Evolutionary conservation across 2,329 filamentous ascomycete genomes (phyloP), one percentile per base, ranked within the genome.

Genomic region (Ceratocystis alfenasii): DNA sequence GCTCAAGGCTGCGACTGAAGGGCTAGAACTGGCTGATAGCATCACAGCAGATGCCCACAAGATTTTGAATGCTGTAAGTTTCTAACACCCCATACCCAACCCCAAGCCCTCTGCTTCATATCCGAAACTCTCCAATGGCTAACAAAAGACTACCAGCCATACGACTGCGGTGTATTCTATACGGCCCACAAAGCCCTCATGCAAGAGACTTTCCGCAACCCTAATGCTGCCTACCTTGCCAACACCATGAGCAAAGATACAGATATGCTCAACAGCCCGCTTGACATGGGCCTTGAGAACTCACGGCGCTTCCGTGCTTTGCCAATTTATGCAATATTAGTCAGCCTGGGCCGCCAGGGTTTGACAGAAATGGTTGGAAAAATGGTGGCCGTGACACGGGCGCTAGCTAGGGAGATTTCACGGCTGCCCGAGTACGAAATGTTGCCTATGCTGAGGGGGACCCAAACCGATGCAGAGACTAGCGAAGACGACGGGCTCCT

Each of bases 151-250:
- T 5, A 20, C 5, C 64, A 86, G 81, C 92, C 93, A 0, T 96
- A 96, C 71, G 93, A 96, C 74, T 92, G 87, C 71, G 93, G 92
- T 55, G 87, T 96, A 75, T 95, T 96, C 79, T 83, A 95, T 70
- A 90, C 86, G 63, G 83, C 85, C 20, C 83, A 88, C 68, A 71
- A 75, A 2, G 77, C 83, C 12, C 81, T 87, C 0, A 78, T 76
- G 65, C 73, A 80, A 36, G 75, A 81, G 3, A 86, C 91, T 8
- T 95, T 93, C 75, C 80, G 83, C 68, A 96, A 96, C 75, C 84
- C 89, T 41, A 92, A 92, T 73, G 92, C 93, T 1, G 88, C 87
- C 1, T 96, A 96, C 72, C 83, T 96, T 59, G 76, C 76, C 7
- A 74, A 75, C 22, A 73, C 74, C 17, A 71, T 71, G 2, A 30